phyloP scores from a whole-genome alignment of 1,284 basidiomycete species.

The Dichomitus squalens region DNA sequence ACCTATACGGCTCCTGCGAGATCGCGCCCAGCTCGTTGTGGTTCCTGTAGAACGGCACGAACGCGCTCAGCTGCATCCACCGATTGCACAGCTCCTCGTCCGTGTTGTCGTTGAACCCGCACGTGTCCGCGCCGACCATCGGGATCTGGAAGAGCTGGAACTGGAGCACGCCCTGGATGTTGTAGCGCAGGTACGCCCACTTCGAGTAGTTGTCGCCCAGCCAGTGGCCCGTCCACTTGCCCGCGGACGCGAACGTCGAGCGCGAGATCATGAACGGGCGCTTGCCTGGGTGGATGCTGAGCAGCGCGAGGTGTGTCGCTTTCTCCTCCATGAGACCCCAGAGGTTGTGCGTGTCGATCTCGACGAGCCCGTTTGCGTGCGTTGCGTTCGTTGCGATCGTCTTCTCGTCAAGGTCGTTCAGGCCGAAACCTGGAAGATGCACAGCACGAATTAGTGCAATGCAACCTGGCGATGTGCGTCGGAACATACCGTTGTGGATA shows the following conservation, averaged over 20 bases:
- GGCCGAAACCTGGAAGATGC: conserved; percentile 40
- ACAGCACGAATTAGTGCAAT: background rate
- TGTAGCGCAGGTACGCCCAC: conserved; percentile 65
- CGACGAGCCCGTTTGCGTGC: conserved; percentile 53
- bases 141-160: conserved; percentile 80
- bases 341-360: conserved; percentile 67
- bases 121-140: conserved; percentile 65
- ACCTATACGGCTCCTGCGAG: conserved; percentile 74
- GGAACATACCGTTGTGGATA: conserved; percentile 63
- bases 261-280: conserved; percentile 69
- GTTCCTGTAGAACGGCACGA: conserved; percentile 73
- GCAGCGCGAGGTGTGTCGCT: conserved; percentile 58
- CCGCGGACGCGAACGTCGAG: conserved; percentile 68
- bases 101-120: conserved; percentile 67
- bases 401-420: conserved; percentile 43
- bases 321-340: conserved; percentile 69
- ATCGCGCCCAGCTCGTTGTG: conserved; percentile 66
- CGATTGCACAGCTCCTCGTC: conserved; percentile 79
- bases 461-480: conserved; percentile 1
- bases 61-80: conserved; percentile 82
- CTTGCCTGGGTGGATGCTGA: conserved; percentile 51
- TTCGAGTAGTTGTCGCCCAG: conserved; percentile 62
- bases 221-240: conserved; percentile 63
- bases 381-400: conserved; percentile 66
- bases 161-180: conserved; percentile 72